phyloP scores from a whole-genome alignment of 257 asterid genomes.

The Verbascum thapsus region DNA sequence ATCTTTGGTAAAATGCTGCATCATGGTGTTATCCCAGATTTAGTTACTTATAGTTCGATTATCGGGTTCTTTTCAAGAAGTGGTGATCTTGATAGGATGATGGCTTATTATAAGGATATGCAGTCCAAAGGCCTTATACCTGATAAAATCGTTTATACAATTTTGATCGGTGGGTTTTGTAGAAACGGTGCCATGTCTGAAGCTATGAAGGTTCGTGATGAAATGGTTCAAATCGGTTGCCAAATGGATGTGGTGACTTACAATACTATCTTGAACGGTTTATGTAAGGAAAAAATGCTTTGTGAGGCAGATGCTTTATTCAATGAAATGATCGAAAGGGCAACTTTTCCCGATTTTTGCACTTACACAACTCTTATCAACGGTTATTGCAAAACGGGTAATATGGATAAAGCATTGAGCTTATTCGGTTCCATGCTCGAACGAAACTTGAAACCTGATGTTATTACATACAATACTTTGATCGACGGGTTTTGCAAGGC shows the following conservation, averaged over 20 bases:
- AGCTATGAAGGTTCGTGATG: constrained; percentile 68
- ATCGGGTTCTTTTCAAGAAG: constrained; percentile 58
- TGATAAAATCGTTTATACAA: constrained; percentile 66
- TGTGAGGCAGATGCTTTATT: constrained; percentile 59
- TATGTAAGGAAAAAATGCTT: constrained; percentile 64
- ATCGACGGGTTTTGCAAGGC: constrained; percentile 70
- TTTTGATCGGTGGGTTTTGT: constrained; percentile 70
- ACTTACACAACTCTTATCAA: constrained; percentile 64
- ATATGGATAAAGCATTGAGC: constrained; percentile 49
- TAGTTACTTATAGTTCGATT: constrained; percentile 66
- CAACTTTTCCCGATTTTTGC: constrained; percentile 67
- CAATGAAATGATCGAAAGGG: constrained; percentile 76
- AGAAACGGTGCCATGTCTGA: constrained; percentile 51
- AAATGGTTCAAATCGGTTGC: constrained; percentile 63
- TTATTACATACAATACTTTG: constrained; percentile 62
- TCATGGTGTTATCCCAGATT: constrained; percentile 50
- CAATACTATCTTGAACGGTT: constrained; percentile 64
- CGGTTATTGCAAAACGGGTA: constrained; percentile 65
- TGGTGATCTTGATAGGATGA: constrained; percentile 54
- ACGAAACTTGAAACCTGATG: constrained; percentile 62
- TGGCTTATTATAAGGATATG: constrained; percentile 51
- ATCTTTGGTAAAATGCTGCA: constrained; percentile 49
- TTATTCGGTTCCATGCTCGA: constrained; percentile 55
- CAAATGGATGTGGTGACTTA: constrained; percentile 70
- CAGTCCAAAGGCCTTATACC: constrained; percentile 50